These are phyloP conservation scores for Gentiana straminea DNA, from an alignment of 257 asterid genomes.

Conservation along the genomic window DNA sequence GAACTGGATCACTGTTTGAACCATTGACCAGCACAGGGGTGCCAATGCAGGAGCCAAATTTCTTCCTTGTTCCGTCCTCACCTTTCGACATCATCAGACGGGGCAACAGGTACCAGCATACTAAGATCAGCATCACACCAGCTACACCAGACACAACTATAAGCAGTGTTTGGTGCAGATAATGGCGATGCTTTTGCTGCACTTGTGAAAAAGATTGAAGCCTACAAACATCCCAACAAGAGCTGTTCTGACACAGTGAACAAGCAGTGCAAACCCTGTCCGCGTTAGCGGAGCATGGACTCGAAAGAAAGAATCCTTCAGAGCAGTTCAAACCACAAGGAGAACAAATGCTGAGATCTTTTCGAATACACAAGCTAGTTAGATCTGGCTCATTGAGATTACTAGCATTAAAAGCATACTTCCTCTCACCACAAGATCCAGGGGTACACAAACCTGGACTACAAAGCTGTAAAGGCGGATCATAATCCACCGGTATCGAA, in stretches of 20 bases:
- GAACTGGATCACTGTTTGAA: constrained; percentile 25
- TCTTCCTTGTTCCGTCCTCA: constrained; percentile 28
- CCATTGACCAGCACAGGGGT: constrained; percentile 26
- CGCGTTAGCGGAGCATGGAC: constrained; percentile 51
- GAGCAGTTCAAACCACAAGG: constrained; percentile 77
- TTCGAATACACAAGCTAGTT: constrained; percentile 64
- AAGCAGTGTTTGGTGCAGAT: constrained; percentile 31
- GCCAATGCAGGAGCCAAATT: constrained; percentile 25
- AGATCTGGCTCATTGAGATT: constrained; percentile 73
- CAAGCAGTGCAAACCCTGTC: constrained; percentile 90
- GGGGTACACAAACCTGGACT: constrained; percentile 81
- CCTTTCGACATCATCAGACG: constrained; percentile 16
- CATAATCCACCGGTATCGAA: constrained; percentile 31
- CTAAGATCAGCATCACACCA: constrained; percentile 40
- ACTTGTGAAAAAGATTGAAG: constrained; percentile 28
- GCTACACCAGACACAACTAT: constrained; percentile 44
- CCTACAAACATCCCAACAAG: constrained; percentile 58
- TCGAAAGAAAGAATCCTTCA: constrained; percentile 68
- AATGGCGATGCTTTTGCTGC: constrained; percentile 26
- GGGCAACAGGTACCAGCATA: constrained; percentile 52
- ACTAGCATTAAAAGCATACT: constrained; percentile 86
- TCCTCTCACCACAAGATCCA: constrained; percentile 44
- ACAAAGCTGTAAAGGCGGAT: constrained; percentile 90
- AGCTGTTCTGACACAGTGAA: constrained; percentile 82
- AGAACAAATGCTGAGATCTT: constrained; percentile 68